phyloP scores from a whole-genome alignment of 768 basidiomycete genomes.

The Lyophyllum semitale region DNA sequence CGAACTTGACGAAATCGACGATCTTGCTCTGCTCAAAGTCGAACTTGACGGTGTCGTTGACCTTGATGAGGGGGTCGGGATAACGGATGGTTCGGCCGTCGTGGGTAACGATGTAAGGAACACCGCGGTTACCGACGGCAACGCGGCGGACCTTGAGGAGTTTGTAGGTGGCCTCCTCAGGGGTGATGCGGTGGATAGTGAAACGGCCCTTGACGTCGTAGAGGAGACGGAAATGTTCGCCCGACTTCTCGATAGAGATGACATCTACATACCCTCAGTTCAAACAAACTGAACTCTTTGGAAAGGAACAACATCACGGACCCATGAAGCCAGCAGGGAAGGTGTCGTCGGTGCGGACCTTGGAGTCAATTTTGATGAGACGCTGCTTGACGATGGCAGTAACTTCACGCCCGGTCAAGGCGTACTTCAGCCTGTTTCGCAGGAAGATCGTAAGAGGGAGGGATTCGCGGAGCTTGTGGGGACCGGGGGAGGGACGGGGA shows the following conservation, averaged over 20 bases:
- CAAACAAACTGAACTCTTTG: not conserved
- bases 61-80: constrained; percentile 92
- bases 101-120: constrained; percentile 97
- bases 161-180: constrained; percentile 96
- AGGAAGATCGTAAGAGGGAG: constrained; percentile 97
- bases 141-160: constrained; percentile 93
- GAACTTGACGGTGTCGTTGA: constrained; percentile 97
- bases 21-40: constrained; percentile 96
- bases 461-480: constrained; percentile 98
- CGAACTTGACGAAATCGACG: constrained; percentile 90
- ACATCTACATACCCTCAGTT: constrained; percentile 61
- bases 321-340: constrained; percentile 98
- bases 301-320: constrained; percentile 36
- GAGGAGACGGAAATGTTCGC: constrained; percentile 98
- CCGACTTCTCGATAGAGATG: constrained; percentile 95
- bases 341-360: constrained; percentile 97
- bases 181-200: constrained; percentile 98
- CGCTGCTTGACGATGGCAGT: constrained; percentile 94
- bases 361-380: constrained; percentile 96
- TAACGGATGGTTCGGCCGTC: constrained; percentile 99
- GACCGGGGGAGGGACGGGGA: constrained; percentile 96
- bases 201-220: constrained; percentile 99
- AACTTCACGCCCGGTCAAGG: constrained; percentile 95
- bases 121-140: constrained; percentile 89
- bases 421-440: constrained; percentile 99